Evolutionary conservation across 2,329 filamentous ascomycete species (phyloP), one percentile per base, ranked within the genome.

Genomic region (Nemania diffusa): DNA sequence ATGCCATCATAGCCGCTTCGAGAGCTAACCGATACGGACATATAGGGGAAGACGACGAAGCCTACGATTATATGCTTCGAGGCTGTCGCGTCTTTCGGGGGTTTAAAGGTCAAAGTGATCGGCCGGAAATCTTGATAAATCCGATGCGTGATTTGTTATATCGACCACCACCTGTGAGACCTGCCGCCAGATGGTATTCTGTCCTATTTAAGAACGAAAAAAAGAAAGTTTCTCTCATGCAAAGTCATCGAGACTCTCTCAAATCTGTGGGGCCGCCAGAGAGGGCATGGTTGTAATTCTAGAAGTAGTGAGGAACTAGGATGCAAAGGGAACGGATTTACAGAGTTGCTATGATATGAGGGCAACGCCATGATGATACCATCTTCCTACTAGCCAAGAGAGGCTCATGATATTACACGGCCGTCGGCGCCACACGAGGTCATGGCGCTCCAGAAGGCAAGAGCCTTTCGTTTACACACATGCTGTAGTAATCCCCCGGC

Each of bases 1-100:
- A n/a, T 26, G 68, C 68, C 73, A 76, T 76, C 52, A 60, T 63
- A 62, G 57, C 13, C 29, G 32, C 34, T 44, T 68, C 22, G 15
- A 50, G 20, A 24, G 32, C 50, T 48, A 27, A n/a, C 24, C 20
- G 53, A 67, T 24, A 29, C 22, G 27, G 44, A 44, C 64, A 64
- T 63, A 44, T 37, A 40, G n/a, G 34, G n/a, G 42, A 5, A 26
- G 29, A 32, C 34, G 40, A 57, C 26, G 46, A 61, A 52, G 48
- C 46, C 53, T 57, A 34, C 29, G 48, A 56, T 57, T 37, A 61
- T 59, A 60, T 59, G 24, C 64, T 42, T 53, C 32, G 22, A 50
- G 13, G 27, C 59, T 29, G 46, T 34, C 17, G 8, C 51, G 20
- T 48, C 32, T 44, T 20, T 15, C 20, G 40, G 40, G 29, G 29